Conservation (phyloP, 2,329 filamentous ascomycete genomes). For the Aspergillus udagawae region DNA sequence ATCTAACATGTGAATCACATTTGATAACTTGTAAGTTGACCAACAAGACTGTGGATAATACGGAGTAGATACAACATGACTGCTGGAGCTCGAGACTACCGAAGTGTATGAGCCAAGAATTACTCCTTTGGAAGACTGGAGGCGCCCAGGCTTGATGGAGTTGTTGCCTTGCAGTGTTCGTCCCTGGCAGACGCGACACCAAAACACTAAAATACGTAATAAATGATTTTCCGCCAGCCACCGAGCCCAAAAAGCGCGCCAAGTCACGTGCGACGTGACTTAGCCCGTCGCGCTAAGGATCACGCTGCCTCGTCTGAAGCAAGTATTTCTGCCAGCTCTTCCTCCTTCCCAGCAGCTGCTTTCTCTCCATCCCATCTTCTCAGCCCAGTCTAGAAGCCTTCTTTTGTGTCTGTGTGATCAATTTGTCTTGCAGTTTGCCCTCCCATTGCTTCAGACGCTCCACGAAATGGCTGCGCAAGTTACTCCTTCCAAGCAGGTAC, state of each 20-base stretch:
- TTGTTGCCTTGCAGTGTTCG: background rate
- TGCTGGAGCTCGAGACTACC: background rate
- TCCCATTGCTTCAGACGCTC: slow-evolving; percentile 24
- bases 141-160: background rate
- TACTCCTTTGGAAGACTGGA: background rate
- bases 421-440: slow-evolving; percentile 15
- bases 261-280: slow-evolving; percentile 38
- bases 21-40: background rate
- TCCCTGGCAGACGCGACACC: background rate
- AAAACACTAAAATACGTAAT: background rate
- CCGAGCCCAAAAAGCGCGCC: slow-evolving; percentile 21
- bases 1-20: background rate
- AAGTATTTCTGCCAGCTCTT: slow-evolving; percentile 30
- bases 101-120: background rate
- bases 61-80: background rate
- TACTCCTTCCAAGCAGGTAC: slow-evolving; percentile 69
- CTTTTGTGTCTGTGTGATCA: slow-evolving; percentile 19
- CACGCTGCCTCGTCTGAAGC: slow-evolving; percentile 27
- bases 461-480: slow-evolving; percentile 69
- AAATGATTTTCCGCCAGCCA: slow-evolving; percentile 11
- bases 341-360: slow-evolving; percentile 18
- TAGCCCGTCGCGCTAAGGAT: slow-evolving; percentile 36
- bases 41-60: background rate
- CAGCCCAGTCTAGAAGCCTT: slow-evolving; percentile 10
- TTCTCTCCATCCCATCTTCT: slow-evolving; percentile 24